Percentiles rank a stretch among this genome's conserved stretches.
phyloP scores from a whole-genome alignment of 31 red algal genomes.

The Odonthalia washingtoniensis region DNA sequence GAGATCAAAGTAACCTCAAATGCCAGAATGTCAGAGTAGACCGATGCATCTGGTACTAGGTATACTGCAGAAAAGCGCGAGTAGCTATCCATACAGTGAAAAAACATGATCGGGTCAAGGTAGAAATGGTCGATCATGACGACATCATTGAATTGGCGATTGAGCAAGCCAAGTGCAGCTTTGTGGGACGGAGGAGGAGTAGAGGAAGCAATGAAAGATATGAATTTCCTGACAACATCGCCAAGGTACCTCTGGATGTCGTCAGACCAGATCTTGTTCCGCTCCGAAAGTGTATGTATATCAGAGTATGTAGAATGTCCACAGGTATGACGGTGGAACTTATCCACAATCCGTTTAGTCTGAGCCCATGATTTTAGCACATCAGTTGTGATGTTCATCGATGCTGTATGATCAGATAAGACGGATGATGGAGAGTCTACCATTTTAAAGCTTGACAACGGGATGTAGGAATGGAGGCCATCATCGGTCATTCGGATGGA shows the following conservation, averaged over 20 bases:
- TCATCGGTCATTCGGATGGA: not conserved
- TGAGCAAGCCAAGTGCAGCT: too few relatives aligned
- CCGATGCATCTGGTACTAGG: not conserved
- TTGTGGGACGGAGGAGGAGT: too few relatives aligned
- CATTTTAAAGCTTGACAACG: conserved; percentile 12
- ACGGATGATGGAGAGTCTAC: conserved; percentile 5
- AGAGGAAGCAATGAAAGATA: too few relatives aligned
- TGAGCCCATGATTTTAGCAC: not conserved
- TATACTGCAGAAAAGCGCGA: conserved; percentile 17
- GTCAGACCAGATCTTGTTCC: conserved; percentile 41
- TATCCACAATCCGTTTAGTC: conserved; percentile 25
- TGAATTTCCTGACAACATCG: too few relatives aligned
- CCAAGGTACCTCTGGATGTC: too few relatives aligned
- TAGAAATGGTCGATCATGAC: too few relatives aligned
- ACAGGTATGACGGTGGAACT: conserved; percentile 35
- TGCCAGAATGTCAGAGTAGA: not conserved
- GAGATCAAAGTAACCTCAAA: conserved; percentile 26
- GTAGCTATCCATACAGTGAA: too few relatives aligned
- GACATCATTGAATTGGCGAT: too few relatives aligned
- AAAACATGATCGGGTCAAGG: too few relatives aligned
- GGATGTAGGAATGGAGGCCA: too few relatives aligned
- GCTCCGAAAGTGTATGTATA: conserved; percentile 11
- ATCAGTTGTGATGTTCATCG: not conserved
- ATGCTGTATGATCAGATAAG: not conserved
- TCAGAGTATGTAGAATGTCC: too few relatives aligned